phyloP scores from a whole-genome alignment of 2,329 filamentous ascomycete genomes.

The Thelonectria blattea region DNA sequence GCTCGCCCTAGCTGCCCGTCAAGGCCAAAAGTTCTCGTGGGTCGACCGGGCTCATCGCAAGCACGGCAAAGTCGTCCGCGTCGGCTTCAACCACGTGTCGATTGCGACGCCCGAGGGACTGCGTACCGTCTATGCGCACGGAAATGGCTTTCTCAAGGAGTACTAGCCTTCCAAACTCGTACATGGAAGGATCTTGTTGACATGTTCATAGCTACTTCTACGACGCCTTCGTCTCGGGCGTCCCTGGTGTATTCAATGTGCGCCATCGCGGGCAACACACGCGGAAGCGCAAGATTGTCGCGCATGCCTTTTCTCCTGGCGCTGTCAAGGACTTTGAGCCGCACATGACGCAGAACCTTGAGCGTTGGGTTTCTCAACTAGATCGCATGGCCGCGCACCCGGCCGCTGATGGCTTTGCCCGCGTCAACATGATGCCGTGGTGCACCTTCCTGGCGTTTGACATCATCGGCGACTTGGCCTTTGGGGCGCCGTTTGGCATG shows the following conservation, averaged over 20 bases:
- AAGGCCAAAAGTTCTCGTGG: slow-evolving; percentile 17
- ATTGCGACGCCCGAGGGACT: slow-evolving; percentile 21
- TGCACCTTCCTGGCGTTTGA: slow-evolving; percentile 24
- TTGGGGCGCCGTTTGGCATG: slow-evolving; percentile 26
- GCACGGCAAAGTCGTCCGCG: slow-evolving; percentile 18
- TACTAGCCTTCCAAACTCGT: neutral
- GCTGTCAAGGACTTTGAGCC: slow-evolving; percentile 20
- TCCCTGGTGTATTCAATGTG: slow-evolving; percentile 22
- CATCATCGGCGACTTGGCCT: slow-evolving; percentile 25
- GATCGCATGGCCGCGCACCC: slow-evolving; percentile 12
- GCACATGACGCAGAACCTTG: slow-evolving; percentile 18
- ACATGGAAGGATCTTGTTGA: neutral
- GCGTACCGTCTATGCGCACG: slow-evolving; percentile 21
- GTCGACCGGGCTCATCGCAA: slow-evolving; percentile 18
- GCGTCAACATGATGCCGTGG: slow-evolving; percentile 26
- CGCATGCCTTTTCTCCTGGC: slow-evolving; percentile 16
- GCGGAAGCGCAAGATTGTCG: slow-evolving; percentile 20
- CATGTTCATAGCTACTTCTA: slow-evolving; percentile 11
- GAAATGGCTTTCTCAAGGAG: slow-evolving; percentile 25
- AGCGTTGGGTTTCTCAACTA: slow-evolving; percentile 15
- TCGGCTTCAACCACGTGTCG: slow-evolving; percentile 23
- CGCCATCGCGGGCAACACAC: slow-evolving; percentile 17
- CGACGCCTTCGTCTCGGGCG: slow-evolving; percentile 18
- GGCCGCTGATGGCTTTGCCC: slow-evolving; percentile 4
- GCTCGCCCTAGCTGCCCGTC: slow-evolving; percentile 10